Evolutionary conservation across 805 yeast species (phyloP).

Genomic region (Barnettozyma botsteinii): DNA sequence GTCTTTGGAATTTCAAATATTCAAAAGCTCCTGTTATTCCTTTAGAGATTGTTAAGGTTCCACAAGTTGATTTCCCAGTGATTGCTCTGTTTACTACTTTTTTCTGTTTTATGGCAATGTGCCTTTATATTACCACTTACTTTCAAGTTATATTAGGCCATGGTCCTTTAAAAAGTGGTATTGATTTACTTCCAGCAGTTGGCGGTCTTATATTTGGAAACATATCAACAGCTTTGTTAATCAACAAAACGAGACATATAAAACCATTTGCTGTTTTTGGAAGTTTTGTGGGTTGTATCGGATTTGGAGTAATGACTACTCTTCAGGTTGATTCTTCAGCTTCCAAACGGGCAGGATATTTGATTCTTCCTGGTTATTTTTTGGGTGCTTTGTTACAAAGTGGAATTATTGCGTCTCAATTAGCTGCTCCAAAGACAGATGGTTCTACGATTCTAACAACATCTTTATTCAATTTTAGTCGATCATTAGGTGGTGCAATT

Average conservation of each 20-base stretch:
- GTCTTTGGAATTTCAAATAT: constrained; percentile 34
- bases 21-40: constrained; percentile 44
- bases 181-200: constrained; percentile 37
- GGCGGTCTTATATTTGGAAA: constrained; percentile 29
- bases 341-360: constrained; percentile 37
- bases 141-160: constrained; percentile 37
- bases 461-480: constrained; percentile 36
- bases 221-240: constrained; percentile 29
- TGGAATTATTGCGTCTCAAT: constrained; percentile 38
- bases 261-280: constrained; percentile 37
- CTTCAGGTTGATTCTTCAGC: constrained; percentile 33
- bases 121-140: constrained; percentile 31
- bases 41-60: constrained; percentile 32
- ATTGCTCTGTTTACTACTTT: constrained; percentile 15
- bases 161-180: constrained; percentile 40
- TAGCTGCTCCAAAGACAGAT: constrained; percentile 44
- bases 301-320: constrained; percentile 40
- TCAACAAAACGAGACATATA: constrained; percentile 34
- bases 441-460: constrained; percentile 47
- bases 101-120: constrained; percentile 6
- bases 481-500: constrained; percentile 42
- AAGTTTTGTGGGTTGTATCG: constrained; percentile 34
- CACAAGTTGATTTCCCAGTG: constrained; percentile 26
- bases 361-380: constrained; percentile 42
- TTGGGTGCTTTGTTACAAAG: constrained; percentile 45